A percentile compares a stretch with the other conserved stretches of the same genome.
These are phyloP conservation scores for Colletotrichum cuscutae DNA, from an alignment of 2,329 filamentous ascomycete genomes.

Conservation along the genomic window DNA sequence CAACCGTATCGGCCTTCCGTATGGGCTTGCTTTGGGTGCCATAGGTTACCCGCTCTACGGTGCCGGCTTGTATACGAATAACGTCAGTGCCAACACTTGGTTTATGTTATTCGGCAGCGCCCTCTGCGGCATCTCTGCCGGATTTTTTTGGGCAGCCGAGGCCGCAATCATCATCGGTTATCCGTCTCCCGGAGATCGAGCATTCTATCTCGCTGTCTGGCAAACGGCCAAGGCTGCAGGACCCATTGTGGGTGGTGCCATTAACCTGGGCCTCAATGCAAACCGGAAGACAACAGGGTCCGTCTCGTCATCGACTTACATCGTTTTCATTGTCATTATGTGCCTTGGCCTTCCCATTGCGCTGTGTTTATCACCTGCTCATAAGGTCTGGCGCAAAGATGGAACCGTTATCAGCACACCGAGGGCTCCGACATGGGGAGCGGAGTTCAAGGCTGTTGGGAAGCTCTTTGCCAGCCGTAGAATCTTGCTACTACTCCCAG, in stretches of 20 bases:
- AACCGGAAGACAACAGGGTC: conserved; percentile 64
- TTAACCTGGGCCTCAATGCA: conserved; percentile 73
- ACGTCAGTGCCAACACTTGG: conserved; percentile 59
- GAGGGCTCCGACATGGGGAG: background rate
- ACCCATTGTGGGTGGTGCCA: conserved; percentile 68
- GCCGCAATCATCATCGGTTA: conserved; percentile 64
- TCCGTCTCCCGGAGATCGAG: conserved; percentile 46
- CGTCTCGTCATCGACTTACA: conserved; percentile 73
- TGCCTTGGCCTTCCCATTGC: conserved; percentile 68
- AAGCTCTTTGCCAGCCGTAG: conserved; percentile 11
- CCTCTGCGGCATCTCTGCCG: conserved; percentile 52
- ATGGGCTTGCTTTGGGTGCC: conserved; percentile 13
- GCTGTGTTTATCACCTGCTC: conserved; percentile 66
- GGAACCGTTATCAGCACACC: conserved; percentile 62
- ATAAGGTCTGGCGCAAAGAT: conserved; percentile 69
- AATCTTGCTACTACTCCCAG: conserved; percentile 7
- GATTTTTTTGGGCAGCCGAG: conserved; percentile 48
- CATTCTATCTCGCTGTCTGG: conserved; percentile 19
- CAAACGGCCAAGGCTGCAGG: conserved; percentile 21
- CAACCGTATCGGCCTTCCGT: conserved; percentile 16
- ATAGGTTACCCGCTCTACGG: conserved; percentile 19
- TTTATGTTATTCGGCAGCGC: conserved; percentile 71
- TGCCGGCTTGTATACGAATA: conserved; percentile 17
- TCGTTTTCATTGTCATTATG: conserved; percentile 75
- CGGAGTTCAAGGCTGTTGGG: conserved; percentile 8